Evolutionary conservation across 139 green algal species (phyloP), one percentile per base, ranked within the genome.

Genomic region (Auxenochlorella protothecoides): DNA sequence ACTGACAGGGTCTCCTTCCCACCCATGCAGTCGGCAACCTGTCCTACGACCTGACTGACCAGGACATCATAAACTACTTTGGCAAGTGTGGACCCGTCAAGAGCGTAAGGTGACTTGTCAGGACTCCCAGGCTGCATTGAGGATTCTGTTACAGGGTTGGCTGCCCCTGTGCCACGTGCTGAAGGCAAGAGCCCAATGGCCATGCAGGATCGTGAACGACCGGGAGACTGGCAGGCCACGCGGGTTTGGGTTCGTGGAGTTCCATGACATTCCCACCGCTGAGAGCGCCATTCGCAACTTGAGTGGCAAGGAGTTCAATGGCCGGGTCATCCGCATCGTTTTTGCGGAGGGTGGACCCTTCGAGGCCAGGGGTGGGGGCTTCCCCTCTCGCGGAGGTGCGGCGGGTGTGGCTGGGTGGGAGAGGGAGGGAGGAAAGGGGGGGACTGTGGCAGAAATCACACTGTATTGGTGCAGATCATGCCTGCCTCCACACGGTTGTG

Each of bases 161-260:
- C 27, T 44, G 27, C 27, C 27, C 27, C 27, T 44, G 27, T 44
- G 27, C 27, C 27, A 44, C 27, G 0, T 44, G 27, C 27, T 44
- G 27, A 44, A 44, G 27, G 27, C 27, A 44, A 44, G 27, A 44
- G 27, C 27, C 27, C 65, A 15, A 44, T 44, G 27, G 27, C 27
- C 27, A 16, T 66, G 66, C 83, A 96, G 92, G 74, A 71, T 98
- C 55, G 89, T 97, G n/a, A 87, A 73, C 3, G 93, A 98, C 55
- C 81, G 88, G 5, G 93, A 98, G 11, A 96, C 92, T 2, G 94
- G 94, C 16, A 96, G 92, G 75, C 83, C 87, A 3, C 96, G 97
- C 54, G 93, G 93, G 14, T 98, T 94, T 78, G 94, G 87, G 0
- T 99, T 99, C 65, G 90, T 86, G 53, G 94, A 99, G 71, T 98